phyloP scores from a whole-genome alignment of 169 alveolate genomes.

The Plasmodium coatneyi region DNA sequence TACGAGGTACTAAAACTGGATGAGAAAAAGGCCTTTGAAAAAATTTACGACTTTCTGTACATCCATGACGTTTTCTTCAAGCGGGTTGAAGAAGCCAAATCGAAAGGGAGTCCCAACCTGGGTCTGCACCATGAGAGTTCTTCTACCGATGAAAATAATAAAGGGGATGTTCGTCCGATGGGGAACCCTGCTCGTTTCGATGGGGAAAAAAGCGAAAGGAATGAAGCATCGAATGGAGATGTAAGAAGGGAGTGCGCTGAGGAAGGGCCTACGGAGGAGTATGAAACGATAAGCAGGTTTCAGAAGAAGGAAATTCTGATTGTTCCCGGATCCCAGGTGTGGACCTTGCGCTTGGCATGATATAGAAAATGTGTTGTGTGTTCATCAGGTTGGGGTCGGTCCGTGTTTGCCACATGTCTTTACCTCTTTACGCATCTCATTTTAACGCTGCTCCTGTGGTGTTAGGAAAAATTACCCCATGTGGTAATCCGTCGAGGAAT shows the following conservation, averaged over 20 bases:
- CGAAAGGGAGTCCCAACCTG: neutral
- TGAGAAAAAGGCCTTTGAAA: slow-evolving; percentile 19
- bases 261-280: neutral
- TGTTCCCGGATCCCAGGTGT: slow-evolving; percentile 58
- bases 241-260: neutral
- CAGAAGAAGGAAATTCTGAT: slow-evolving; percentile 39
- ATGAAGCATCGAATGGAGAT: neutral
- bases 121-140: neutral
- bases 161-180: neutral
- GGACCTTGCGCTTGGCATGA: slow-evolving; percentile 52
- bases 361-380: neutral
- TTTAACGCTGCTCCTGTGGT: neutral
- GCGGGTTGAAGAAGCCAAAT: neutral
- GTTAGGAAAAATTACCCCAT: neutral
- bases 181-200: neutral
- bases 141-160: neutral
- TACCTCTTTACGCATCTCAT: neutral
- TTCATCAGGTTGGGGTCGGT: neutral
- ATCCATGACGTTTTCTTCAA: slow-evolving; percentile 41
- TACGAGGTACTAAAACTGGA: slow-evolving; percentile 26
- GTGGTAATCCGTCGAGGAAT: neutral
- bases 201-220: neutral
- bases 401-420: neutral
- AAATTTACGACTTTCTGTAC: slow-evolving; percentile 34
- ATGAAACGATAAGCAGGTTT: slow-evolving; percentile 52